Evolutionary conservation across 331 rosid species (phyloP), one percentile per base, ranked within the genome.

Genomic region (Pyrus hybrid): DNA sequence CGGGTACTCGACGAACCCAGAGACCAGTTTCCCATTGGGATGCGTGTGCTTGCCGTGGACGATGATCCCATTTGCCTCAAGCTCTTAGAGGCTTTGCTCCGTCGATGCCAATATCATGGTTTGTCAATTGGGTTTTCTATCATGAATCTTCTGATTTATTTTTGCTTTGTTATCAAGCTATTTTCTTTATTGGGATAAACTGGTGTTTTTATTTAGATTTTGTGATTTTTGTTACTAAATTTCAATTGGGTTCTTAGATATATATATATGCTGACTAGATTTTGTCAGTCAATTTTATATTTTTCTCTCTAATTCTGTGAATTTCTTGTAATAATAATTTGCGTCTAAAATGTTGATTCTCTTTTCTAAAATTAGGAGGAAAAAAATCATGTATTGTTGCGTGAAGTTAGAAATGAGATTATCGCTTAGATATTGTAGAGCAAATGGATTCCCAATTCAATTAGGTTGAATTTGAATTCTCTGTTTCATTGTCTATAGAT

Each of bases 31-130:
- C 99, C 99, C 18, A 65, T 83, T 47, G 99, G 99, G 80, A 90
- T 95, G 96, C 96, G 99, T 71, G 96, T 95, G 28, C 98, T 95
- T 28, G 97, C 96, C 10, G 99, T 95, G 23, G 99, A 95, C 26
- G 99, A 95, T 57, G 96, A 95, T 73, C 91, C 90, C 64, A 90
- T 95, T 23, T 92, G 97, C 66, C 97, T 92, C 73, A 29, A 80
- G 73, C 72, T 95, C 73, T 74, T 95, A 82, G 97, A 92, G 83
- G 87, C 81, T 72, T 80, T 92, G 32, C 99, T 95, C 49, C 89
- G 88, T 64, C 87, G 85, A 73, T 95, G 99, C 84, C 90, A 87
- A 58, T 95, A 95, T 83, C 96, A 92, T 58, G 99, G 99, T 95
- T 57, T 65, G 77, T 61, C 28, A 33, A 16, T 69, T 53, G 61